phyloP scores from a whole-genome alignment of 2,329 filamentous ascomycete species.

The Orbilia brochopaga region DNA sequence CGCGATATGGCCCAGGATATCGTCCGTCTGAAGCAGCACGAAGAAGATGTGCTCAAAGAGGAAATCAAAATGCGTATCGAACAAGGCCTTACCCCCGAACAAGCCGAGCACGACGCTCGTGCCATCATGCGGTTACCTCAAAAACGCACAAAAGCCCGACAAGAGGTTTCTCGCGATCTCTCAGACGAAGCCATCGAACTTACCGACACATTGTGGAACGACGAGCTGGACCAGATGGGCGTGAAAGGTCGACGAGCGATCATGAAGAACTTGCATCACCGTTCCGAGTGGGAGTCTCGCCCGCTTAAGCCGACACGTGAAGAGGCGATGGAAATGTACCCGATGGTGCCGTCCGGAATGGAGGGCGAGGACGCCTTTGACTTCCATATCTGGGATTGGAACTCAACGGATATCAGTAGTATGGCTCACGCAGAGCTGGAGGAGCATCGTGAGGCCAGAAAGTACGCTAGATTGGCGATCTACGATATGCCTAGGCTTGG shows the following conservation, averaged over 20 bases:
- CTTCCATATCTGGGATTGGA: constrained; percentile 62
- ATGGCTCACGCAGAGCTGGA: constrained; percentile 87
- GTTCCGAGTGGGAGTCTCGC: constrained; percentile 19
- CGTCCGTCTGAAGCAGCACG: constrained; percentile 33
- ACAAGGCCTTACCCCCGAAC: constrained; percentile 18
- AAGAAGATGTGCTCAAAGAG: constrained; percentile 22
- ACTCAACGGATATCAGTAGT: constrained; percentile 82
- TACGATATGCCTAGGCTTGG: constrained; percentile 95
- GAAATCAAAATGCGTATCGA: constrained; percentile 46
- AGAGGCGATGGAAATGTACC: constrained; percentile 60
- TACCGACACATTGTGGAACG: constrained; percentile 35
- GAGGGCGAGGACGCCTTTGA: constrained; percentile 65
- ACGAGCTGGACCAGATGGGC: constrained; percentile 41
- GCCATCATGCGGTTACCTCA: constrained; percentile 47
- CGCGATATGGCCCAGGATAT: constrained; percentile 28
- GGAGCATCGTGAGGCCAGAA: constrained; percentile 82
- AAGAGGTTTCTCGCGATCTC: constrained; percentile 36
- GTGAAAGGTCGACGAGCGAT: constrained; percentile 35
- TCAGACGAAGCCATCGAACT: constrained; percentile 41
- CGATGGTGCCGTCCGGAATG: constrained; percentile 55
- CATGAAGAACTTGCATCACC: constrained; percentile 36
- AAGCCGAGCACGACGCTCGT: constrained; percentile 47
- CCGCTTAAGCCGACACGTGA: constrained; percentile 53
- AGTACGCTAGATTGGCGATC: constrained; percentile 83
- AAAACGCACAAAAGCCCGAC: constrained; percentile 26